Evolutionary conservation across 2,329 filamentous ascomycete genomes (phyloP), one percentile per base, ranked within the genome.

Genomic region (Daldinia sp.): DNA sequence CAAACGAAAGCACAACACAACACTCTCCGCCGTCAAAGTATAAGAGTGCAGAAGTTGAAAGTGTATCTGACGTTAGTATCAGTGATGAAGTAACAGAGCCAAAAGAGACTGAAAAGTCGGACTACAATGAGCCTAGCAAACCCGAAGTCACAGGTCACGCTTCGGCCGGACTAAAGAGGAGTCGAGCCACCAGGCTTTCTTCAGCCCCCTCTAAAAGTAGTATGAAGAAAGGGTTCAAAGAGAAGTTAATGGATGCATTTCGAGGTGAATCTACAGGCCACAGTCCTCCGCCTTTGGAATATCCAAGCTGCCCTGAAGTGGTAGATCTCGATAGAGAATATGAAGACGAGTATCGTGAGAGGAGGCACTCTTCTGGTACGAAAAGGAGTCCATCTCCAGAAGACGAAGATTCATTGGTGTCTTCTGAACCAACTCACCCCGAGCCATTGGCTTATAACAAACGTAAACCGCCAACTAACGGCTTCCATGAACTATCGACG

Each of bases 221-320:
- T 1, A 74, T 74, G 12, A 89, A 86, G 74, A 82, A 82, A 39
- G 85, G 85, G 0, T 82, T 90, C 60, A 83, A 88, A 23, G 88
- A 89, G 44, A 84, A 85, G 51, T 78, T 91, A 7, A 87, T 86
- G 60, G 88, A 89, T 67, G 89, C 88, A 3, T 90, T 91, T 73
- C 84, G 85, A 42, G 89, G 89, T 33, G 88, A 90, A 75, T 90
- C 88, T 1, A 82, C 78, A 2, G 81, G 81, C 9, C 81, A 84
- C 65, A 79, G 80, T 20, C 79, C 83, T 4, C 81, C 81, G 13
- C 82, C 84, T 1, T 81, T 81, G 66, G 80, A 82, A 28, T 87
- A 87, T 66, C 82, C 85, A 41, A 85, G 83, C 58, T 83, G 80
- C 33, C 82, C 86, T 65, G 81, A 85, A 74, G 72, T 74, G 26